Conservation (phyloP, 805 yeast genomes). For the Pichia occidentalis region DNA sequence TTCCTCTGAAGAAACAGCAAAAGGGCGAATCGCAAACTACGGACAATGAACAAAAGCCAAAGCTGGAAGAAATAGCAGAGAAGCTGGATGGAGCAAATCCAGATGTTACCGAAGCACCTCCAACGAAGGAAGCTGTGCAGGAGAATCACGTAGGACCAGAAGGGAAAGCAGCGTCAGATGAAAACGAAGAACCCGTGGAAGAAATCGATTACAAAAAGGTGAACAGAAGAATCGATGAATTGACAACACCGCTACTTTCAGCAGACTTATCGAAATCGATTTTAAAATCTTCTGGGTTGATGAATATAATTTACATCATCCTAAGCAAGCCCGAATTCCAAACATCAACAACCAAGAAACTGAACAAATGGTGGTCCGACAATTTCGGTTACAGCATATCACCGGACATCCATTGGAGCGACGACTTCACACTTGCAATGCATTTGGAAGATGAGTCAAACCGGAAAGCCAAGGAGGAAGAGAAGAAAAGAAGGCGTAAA, state of each 20-base stretch:
- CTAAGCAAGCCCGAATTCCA: slow-evolving; percentile 33
- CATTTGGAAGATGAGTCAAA: slow-evolving; percentile 19
- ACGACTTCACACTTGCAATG: slow-evolving; percentile 21
- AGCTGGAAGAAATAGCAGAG: slow-evolving; percentile 3
- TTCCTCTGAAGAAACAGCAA: slow-evolving; percentile 14
- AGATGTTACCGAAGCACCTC: not conserved
- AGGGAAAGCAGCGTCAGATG: not conserved
- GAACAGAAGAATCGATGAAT: slow-evolving; percentile 17
- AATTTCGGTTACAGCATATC: slow-evolving; percentile 26
- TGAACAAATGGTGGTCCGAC: slow-evolving; percentile 18
- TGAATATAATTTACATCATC: slow-evolving; percentile 28
- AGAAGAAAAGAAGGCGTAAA: slow-evolving; percentile 33
- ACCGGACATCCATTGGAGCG: slow-evolving; percentile 26
- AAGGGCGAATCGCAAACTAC: not conserved
- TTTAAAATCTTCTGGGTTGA: slow-evolving; percentile 27
- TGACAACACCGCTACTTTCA: slow-evolving; percentile 22
- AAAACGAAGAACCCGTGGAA: slow-evolving; percentile 10
- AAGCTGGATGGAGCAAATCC: slow-evolving; percentile 7
- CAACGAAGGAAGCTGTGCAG: not conserved
- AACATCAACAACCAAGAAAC: slow-evolving; percentile 14
- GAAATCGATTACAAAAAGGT: slow-evolving; percentile 20
- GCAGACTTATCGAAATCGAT: slow-evolving; percentile 25
- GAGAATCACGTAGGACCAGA: not conserved
- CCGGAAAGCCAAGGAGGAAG: slow-evolving; percentile 22
- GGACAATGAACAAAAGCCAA: not conserved